Conservation (phyloP, 768 basidiomycete genomes). For the Mycena rosella region DNA sequence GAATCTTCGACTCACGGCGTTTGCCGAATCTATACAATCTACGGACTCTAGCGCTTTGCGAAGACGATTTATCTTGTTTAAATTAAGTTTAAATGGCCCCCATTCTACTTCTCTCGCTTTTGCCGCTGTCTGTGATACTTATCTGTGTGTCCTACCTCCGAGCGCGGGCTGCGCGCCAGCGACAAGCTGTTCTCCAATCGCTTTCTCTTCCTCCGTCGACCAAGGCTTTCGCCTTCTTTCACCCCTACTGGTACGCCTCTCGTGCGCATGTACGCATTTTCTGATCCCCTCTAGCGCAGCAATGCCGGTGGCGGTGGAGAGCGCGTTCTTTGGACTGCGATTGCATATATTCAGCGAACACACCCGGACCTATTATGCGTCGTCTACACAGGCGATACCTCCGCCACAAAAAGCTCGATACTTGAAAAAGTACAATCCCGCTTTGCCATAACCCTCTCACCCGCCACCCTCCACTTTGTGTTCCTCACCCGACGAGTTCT, state of each 20-base stretch:
- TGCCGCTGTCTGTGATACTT: conserved; percentile 10
- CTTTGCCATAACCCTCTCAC: conserved; percentile 70
- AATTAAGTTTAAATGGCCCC: background rate
- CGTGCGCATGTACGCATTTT: background rate
- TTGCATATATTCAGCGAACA: conserved; percentile 78
- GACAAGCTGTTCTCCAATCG: conserved; percentile 13
- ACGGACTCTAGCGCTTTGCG: background rate
- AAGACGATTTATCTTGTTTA: background rate
- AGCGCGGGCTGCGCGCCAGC: conserved; percentile 2
- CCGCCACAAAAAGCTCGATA: conserved; percentile 84
- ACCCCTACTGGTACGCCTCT: conserved; percentile 89
- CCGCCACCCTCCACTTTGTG: conserved; percentile 81
- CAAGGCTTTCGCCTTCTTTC: conserved; percentile 71
- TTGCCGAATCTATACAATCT: too few relatives aligned
- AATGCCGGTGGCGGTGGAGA: conserved; percentile 99
- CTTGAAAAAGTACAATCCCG: conserved; percentile 84
- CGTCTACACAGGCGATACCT: conserved; percentile 91
- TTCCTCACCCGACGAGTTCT: conserved; percentile 77
- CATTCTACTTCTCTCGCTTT: conserved; percentile 4
- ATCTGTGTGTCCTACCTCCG: conserved; percentile 11
- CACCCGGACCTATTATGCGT: conserved; percentile 76
- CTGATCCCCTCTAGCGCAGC: conserved; percentile 63
- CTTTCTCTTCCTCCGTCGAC: conserved; percentile 33
- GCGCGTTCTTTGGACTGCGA: conserved; percentile 93
- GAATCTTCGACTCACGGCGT: too few relatives aligned